Percentiles rank a stretch among this genome's conserved stretches.
These are phyloP conservation scores for Termitomyces sp. DNA, from an alignment of 768 basidiomycete genomes.

Conservation along the genomic window DNA sequence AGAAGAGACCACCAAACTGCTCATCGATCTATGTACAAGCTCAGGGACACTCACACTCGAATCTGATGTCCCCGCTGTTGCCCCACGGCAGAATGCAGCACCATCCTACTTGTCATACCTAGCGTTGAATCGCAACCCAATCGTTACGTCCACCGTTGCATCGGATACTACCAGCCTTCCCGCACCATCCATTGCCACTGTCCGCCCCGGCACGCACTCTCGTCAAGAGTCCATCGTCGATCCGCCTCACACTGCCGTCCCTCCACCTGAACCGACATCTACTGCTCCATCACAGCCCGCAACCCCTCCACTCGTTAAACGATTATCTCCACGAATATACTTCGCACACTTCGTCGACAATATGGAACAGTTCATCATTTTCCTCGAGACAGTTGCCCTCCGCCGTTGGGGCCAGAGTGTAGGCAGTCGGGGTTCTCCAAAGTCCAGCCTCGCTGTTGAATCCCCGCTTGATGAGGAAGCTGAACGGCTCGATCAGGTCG, in stretches of 20 bases:
- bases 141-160: conserved; percentile 31
- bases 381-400: conserved; percentile 81
- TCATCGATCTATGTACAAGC: conserved; percentile 89
- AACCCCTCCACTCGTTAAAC: conserved; percentile 32
- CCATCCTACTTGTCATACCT: conserved; percentile 81
- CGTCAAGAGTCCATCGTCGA: conserved; percentile 33
- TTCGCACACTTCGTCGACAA: conserved; percentile 96
- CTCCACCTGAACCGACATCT: conserved; percentile 29
- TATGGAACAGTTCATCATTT: conserved; percentile 72
- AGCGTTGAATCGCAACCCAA: conserved; percentile 56
- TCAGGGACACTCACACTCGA: conserved; percentile 40
- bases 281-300: conserved; percentile 15
- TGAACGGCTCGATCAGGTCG: conserved; percentile 40
- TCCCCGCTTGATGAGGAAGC: conserved; percentile 36
- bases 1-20: conserved; percentile 81
- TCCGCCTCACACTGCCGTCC: conserved; percentile 18
- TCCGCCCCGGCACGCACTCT: conserved; percentile 30
- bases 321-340: conserved; percentile 79
- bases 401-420: conserved; percentile 77
- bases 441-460: conserved; percentile 9
- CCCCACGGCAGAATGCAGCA: conserved; percentile 23
- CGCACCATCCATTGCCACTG: conserved; percentile 42
- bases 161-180: conserved; percentile 34
- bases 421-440: conserved; percentile 11
- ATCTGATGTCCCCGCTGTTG: conserved; percentile 26